Evolutionary conservation across 345 rosid genomes (phyloP).

Genomic region (Turnera subulata): DNA sequence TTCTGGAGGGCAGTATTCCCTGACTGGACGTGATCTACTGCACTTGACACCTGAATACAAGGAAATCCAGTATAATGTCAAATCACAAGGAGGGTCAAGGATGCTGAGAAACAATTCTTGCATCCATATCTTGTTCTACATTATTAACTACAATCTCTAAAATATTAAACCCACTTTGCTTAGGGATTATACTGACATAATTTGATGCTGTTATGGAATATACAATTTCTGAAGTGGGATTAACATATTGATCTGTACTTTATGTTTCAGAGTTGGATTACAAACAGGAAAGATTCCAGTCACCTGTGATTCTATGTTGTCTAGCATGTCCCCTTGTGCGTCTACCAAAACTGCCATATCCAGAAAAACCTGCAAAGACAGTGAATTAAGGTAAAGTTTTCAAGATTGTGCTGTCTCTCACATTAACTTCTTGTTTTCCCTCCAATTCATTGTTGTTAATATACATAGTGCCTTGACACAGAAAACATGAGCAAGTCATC

Average conservation of each 20-base stretch:
- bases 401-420: too few species aligned
- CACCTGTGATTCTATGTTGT: constrained; percentile 92
- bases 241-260: neutral
- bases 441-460: too few species aligned
- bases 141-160: neutral
- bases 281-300: neutral
- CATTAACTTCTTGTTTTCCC: too few species aligned
- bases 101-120: too few species aligned
- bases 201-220: neutral
- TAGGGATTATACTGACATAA: neutral
- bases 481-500: too few species aligned
- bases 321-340: constrained; percentile 89
- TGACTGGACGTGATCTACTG: constrained; percentile 87
- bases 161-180: neutral
- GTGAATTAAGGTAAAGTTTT: constrained; percentile 2
- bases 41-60: constrained; percentile 59
- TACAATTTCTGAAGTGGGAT: too few species aligned
- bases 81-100: too few species aligned
- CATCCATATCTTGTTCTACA: too few species aligned
- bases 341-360: constrained; percentile 97
- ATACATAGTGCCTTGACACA: too few species aligned
- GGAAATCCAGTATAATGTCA: neutral
- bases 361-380: constrained; percentile 61
- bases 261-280: neutral
- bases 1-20: constrained; percentile 69